Conservation (phyloP, 2,329 filamentous ascomycete species). For the Cercospora sp. region DNA sequence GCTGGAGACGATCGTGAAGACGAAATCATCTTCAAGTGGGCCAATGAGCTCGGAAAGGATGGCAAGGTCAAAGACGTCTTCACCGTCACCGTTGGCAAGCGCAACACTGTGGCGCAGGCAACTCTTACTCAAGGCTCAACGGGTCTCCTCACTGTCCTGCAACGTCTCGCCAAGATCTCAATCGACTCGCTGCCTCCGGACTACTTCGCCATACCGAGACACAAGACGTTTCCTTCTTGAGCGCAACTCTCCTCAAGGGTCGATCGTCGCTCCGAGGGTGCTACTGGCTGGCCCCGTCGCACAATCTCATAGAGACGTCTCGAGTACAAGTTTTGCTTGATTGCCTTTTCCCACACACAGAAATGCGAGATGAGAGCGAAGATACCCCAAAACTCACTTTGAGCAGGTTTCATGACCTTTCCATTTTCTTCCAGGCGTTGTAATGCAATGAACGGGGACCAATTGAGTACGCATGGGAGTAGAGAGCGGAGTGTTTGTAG, state of each 20-base stretch:
- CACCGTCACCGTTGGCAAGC: constrained; percentile 81
- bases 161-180: constrained; percentile 37
- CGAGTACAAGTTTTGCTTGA: neutral
- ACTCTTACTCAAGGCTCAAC: constrained; percentile 90
- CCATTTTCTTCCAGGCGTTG: neutral
- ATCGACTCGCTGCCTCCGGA: constrained; percentile 29
- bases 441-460: neutral
- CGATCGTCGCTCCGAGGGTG: neutral
- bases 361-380: neutral
- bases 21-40: constrained; percentile 92
- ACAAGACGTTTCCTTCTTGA: constrained; percentile 27
- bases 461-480: neutral
- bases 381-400: neutral
- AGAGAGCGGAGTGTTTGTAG: neutral
- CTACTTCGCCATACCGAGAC: constrained; percentile 33
- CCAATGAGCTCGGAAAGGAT: constrained; percentile 70
- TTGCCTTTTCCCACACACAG: neutral
- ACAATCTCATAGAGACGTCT: neutral
- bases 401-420: neutral
- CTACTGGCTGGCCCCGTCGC: neutral
- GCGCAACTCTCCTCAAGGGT: neutral
- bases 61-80: constrained; percentile 59
- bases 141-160: constrained; percentile 54
- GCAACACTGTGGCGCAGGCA: constrained; percentile 82
- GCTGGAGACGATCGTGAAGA: constrained; percentile 90